Percentiles rank a stretch among this genome's conserved stretches.
These are phyloP conservation scores for Dryas drummondii DNA, from an alignment of 306 rosid species.

Conservation along the genomic window DNA sequence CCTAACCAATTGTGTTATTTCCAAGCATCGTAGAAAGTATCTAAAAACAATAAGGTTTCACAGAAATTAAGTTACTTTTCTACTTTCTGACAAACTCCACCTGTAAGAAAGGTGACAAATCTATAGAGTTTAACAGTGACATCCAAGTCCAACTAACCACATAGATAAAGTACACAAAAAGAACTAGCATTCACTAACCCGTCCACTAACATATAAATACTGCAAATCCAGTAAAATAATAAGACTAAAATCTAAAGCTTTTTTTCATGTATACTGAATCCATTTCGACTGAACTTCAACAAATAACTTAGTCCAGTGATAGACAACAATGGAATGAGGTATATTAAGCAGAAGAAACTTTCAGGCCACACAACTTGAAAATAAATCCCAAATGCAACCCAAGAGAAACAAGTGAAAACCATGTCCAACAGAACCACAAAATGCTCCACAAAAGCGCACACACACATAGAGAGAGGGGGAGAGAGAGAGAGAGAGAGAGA, in stretches of 20 bases:
- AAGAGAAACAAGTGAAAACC: background rate
- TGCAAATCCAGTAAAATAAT: background rate
- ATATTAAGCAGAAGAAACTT: too few relatives aligned
- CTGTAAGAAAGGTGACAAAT: too few relatives aligned
- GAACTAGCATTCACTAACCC: background rate
- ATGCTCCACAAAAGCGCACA: background rate
- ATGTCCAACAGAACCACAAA: background rate
- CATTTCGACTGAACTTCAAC: background rate
- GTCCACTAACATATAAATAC: background rate
- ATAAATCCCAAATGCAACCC: conserved; percentile 1
- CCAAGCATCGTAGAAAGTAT: background rate
- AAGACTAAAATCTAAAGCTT: too few relatives aligned
- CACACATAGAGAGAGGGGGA: background rate
- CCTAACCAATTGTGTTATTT: conserved; percentile 12
- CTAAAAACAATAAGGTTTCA: background rate
- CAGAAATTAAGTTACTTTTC: too few relatives aligned
- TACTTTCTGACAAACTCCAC: too few relatives aligned
- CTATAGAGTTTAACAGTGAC: too few relatives aligned
- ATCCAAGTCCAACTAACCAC: too few relatives aligned
- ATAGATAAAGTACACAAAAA: background rate
- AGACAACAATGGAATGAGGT: background rate
- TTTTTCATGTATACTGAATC: background rate
- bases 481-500: background rate
- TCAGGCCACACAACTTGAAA: background rate
- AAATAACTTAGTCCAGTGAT: background rate